Evolutionary conservation across 768 basidiomycete genomes (phyloP), one percentile per base, ranked within the genome.

Genomic region (Rubroboletus satanas): DNA sequence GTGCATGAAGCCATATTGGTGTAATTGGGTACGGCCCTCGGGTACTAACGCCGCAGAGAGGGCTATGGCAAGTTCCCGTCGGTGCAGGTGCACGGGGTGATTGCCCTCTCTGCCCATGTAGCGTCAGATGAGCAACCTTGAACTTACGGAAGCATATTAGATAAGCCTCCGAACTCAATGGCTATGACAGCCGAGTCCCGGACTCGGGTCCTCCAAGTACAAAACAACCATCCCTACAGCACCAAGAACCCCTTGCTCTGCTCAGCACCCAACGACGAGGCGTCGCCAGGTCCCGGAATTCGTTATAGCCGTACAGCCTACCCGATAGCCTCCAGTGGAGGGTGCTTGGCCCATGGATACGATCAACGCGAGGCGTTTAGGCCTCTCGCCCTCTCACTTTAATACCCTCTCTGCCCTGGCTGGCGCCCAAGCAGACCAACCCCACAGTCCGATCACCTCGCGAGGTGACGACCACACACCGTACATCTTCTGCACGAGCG

Each of bases 1-100:
- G 68, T 65, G 66, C 64, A 70, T 68, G 62, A 69, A 60, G 63
- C 67, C 64, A 66, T 62, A 63, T 67, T 54, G 46, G 68, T 68
- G 67, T 69, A 69, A 70, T 67, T 59, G 58, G 65, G 31, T 59
- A 43, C 66, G 61, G 59, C 60, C 36, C 46, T 66, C 69, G 70
- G 62, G 57, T 59, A 70, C 57, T 69, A 71, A 64, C 70, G 60
- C 69, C 69, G 70, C 68, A 68, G 43, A 48, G 50, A 56, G 56
- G 61, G 65, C 62, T 47, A 65, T 67, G 62, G 48, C 54, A 45
- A 42, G 32, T 60, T 65, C 55, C 63, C 54, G 53, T 71, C 69
- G 71, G 69, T 62, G 59, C 33, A 61, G 56, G 56, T 56, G 2
- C 31, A 55, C 57, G 68, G 67, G 45, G 45, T 44, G 37, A 59